phyloP scores from a whole-genome alignment of 345 rosid species.

The Salix caprea region DNA sequence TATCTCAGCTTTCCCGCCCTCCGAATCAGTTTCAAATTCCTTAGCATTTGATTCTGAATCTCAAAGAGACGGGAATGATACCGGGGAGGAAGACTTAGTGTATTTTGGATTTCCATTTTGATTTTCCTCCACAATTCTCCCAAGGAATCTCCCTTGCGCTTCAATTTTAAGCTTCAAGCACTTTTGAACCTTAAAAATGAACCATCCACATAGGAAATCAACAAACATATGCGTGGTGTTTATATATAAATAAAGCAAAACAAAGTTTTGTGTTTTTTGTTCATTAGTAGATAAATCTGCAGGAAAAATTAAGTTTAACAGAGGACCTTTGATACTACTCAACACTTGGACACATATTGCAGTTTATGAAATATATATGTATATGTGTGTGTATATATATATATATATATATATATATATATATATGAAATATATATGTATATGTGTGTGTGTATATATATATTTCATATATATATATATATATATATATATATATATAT shows the following conservation, averaged over 20 bases:
- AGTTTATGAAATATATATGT: background rate
- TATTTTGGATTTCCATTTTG: slow-evolving; percentile 16
- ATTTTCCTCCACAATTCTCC: slow-evolving; percentile 33
- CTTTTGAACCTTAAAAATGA: slow-evolving; percentile 36
- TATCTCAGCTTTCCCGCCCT: slow-evolving; percentile 24
- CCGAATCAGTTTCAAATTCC: slow-evolving; percentile 37
- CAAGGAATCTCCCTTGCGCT: slow-evolving; percentile 53
- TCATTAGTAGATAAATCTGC: too few species aligned
- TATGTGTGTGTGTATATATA: too few species aligned
- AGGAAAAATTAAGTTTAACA: background rate
- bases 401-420: background rate
- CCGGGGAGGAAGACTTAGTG: slow-evolving; percentile 23
- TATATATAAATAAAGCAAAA: background rate
- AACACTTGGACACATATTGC: background rate
- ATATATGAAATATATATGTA: background rate
- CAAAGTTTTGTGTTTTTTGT: too few species aligned
- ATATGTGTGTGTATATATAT: background rate
- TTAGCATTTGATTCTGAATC: slow-evolving; percentile 47
- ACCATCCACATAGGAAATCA: background rate
- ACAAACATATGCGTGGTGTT: background rate
- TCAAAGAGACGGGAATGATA: slow-evolving; percentile 41
- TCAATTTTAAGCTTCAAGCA: slow-evolving; percentile 50
- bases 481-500: background rate
- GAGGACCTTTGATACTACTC: background rate
- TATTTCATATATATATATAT: too few species aligned